Percentiles rank a stretch among this genome's conserved stretches.
These are phyloP conservation scores for Xerocomus spinulosus DNA, from an alignment of 768 basidiomycete species.

Conservation along the genomic window DNA sequence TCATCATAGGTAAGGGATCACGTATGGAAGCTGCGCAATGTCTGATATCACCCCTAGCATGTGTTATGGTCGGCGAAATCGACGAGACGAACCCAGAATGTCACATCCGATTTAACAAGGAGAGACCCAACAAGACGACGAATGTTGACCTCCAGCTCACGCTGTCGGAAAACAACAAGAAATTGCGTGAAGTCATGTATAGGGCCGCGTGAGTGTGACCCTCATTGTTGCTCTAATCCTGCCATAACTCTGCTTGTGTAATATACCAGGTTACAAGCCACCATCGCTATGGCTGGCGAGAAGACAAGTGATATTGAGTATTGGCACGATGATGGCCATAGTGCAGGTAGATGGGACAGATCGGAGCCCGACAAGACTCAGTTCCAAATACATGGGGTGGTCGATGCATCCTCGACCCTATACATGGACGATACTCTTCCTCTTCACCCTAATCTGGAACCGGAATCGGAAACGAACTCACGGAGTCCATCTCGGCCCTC, in stretches of 20 bases:
- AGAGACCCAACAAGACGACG: slow-evolving; percentile 4
- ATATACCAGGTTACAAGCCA: slow-evolving; percentile 1
- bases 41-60: not conserved
- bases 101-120: not conserved
- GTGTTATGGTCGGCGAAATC: slow-evolving; percentile 7
- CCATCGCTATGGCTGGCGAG: not conserved
- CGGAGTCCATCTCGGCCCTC: not conserved
- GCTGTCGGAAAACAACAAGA: slow-evolving; percentile 6
- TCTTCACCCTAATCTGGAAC: slow-evolving; percentile 3
- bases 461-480: not conserved
- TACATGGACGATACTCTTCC: slow-evolving; percentile 8
- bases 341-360: not conserved
- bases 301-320: not conserved
- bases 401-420: slow-evolving; percentile 5
- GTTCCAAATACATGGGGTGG: not conserved
- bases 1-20: slow-evolving; percentile 4
- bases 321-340: slow-evolving; percentile 1
- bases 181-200: slow-evolving; percentile 8
- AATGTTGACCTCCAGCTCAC: slow-evolving; percentile 9
- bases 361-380: not conserved
- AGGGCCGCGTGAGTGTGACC: slow-evolving; percentile 3
- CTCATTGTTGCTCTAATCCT: not conserved
- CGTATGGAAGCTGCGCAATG: too few relatives aligned
- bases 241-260: not conserved
- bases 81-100: not conserved